These are phyloP conservation scores for Solanum infundibuliforme DNA, from an alignment of 257 asterid genomes.

Conservation along the genomic window DNA sequence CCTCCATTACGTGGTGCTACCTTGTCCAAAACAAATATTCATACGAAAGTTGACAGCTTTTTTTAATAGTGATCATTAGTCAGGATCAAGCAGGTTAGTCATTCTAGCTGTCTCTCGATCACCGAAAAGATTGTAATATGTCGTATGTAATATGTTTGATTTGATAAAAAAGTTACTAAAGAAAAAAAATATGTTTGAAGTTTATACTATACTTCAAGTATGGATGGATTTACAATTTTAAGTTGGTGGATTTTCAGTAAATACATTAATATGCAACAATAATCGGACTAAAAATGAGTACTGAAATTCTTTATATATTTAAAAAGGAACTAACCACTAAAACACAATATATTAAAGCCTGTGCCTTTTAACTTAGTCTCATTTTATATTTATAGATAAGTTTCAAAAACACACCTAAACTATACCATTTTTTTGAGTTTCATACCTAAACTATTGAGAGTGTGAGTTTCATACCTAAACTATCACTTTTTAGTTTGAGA, in stretches of 20 bases:
- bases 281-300: neutral
- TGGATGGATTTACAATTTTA: neutral
- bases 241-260: neutral
- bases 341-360: neutral
- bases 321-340: neutral
- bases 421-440: too few relatives aligned
- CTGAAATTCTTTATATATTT: too few relatives aligned
- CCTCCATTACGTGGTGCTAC: neutral
- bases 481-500: too few relatives aligned
- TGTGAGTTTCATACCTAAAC: too few relatives aligned
- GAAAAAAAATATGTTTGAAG: neutral
- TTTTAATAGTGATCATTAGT: neutral
- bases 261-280: neutral
- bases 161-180: neutral
- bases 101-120: neutral
- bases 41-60: neutral
- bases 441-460: too few relatives aligned
- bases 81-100: neutral
- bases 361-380: too few relatives aligned
- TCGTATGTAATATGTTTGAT: neutral
- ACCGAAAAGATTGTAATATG: neutral
- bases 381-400: too few relatives aligned
- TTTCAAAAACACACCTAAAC: too few relatives aligned
- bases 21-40: neutral
- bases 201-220: neutral